Evolutionary conservation across 1,284 basidiomycete species (phyloP).

Genomic region (Boletus semigastroideus): DNA sequence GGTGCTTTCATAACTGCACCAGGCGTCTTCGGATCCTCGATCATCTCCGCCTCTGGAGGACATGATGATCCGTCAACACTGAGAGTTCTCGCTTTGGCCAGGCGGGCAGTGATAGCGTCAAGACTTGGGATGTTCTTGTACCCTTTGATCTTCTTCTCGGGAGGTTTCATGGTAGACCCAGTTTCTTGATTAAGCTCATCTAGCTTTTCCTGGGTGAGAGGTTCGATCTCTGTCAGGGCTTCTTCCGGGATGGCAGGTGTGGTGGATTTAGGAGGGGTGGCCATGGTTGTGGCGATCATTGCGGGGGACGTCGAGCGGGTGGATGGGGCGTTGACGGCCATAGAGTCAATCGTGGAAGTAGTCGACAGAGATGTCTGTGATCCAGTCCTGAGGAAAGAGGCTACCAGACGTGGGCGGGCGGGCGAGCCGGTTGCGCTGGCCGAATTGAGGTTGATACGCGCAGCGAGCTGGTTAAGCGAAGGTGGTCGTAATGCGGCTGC

Average conservation of each 20-base stretch:
- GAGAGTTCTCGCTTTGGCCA: conserved; percentile 64
- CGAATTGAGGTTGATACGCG: conserved; percentile 58
- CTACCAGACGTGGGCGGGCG: conserved; percentile 70
- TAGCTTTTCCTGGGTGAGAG: conserved; percentile 61
- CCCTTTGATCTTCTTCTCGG: conserved; percentile 55
- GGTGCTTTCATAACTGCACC: conserved; percentile 69
- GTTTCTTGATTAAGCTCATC: conserved; percentile 57
- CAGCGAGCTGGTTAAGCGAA: conserved; percentile 78
- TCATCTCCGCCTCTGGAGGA: conserved; percentile 71
- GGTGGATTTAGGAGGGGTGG: conserved; percentile 48
- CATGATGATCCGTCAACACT: conserved; percentile 70
- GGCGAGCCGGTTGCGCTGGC: conserved; percentile 28
- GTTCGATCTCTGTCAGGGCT: conserved; percentile 41
- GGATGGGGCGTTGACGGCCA: conserved; percentile 58
- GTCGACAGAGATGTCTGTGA: conserved; percentile 56
- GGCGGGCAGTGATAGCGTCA: conserved; percentile 74
- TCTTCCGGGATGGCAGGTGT: conserved; percentile 43
- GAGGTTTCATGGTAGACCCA: conserved; percentile 16
- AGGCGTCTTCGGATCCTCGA: conserved; percentile 78
- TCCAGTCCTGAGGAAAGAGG: conserved; percentile 66
- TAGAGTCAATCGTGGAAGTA: conserved; percentile 57
- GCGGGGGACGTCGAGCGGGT: conserved; percentile 49
- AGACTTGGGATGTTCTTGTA: conserved; percentile 85
- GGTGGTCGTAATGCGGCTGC: conserved; percentile 48
- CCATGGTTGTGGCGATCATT: conserved; percentile 36